A percentile compares a stretch with the other conserved stretches of the same genome.
These are phyloP conservation scores for Talaromyces verruculosus DNA, from an alignment of 2,329 filamentous ascomycete species.

Conservation along the genomic window DNA sequence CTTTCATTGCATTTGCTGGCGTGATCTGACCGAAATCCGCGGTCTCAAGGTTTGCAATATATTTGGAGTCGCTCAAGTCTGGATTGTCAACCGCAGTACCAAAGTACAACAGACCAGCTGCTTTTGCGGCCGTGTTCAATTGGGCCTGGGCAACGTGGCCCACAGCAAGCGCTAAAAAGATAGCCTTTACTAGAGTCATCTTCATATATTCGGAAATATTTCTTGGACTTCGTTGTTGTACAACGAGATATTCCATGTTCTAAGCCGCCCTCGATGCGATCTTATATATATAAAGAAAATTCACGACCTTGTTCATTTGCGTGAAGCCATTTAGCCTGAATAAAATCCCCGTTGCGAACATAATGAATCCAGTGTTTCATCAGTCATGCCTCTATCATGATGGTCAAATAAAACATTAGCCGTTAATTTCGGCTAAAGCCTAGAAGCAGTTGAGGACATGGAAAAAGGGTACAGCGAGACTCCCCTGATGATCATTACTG, in stretches of 20 bases:
- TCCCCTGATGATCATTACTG: slow-evolving; percentile 10
- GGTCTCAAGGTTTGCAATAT: slow-evolving; percentile 59
- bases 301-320: not conserved
- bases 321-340: slow-evolving; percentile 10
- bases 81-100: slow-evolving; percentile 60
- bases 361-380: not conserved
- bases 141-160: slow-evolving; percentile 9
- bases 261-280: not conserved
- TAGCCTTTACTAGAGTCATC: not conserved
- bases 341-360: not conserved
- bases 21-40: slow-evolving; percentile 66
- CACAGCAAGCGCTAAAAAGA: not conserved
- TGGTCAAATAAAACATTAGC: not conserved
- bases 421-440: not conserved
- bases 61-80: slow-evolving; percentile 55
- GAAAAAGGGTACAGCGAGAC: slow-evolving; percentile 7
- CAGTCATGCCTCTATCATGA: not conserved
- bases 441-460: not conserved
- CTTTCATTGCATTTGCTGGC: slow-evolving; percentile 62
- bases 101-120: slow-evolving; percentile 57
- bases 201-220: not conserved
- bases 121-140: slow-evolving; percentile 45
- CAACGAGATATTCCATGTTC: not conserved
- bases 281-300: not conserved
- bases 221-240: not conserved